Conservation (phyloP, 148 eudicot species). For the Vaccinium myrtillus region DNA sequence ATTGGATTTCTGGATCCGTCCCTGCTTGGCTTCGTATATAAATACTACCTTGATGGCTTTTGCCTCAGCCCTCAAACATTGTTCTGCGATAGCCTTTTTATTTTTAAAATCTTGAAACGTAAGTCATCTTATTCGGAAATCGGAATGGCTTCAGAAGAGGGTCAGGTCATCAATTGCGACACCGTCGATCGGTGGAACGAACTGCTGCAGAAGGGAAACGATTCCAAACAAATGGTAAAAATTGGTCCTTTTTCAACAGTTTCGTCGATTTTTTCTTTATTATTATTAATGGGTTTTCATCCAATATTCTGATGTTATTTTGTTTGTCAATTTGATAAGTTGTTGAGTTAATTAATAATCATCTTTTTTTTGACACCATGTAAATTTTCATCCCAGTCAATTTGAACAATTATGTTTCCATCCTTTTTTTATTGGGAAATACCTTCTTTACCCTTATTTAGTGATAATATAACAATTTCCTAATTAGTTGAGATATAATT, state of each 20-base stretch:
- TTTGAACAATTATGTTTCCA: too few relatives aligned
- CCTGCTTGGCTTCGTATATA: neutral
- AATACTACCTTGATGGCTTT: neutral
- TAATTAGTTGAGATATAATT: too few relatives aligned
- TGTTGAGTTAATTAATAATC: too few relatives aligned
- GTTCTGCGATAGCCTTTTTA: neutral
- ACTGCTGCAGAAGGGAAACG: constrained; percentile 25
- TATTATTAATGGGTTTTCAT: neutral
- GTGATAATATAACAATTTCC: too few relatives aligned
- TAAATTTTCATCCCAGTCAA: too few relatives aligned
- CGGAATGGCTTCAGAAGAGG: constrained; percentile 30
- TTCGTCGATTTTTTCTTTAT: neutral
- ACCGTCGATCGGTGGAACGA: constrained; percentile 32
- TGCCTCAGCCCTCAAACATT: neutral
- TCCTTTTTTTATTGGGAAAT: too few relatives aligned
- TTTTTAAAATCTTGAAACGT: neutral
- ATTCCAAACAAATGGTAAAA: constrained; percentile 37
- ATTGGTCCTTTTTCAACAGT: neutral
- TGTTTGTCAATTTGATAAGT: too few relatives aligned
- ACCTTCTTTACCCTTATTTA: too few relatives aligned
- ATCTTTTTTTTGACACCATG: too few relatives aligned
- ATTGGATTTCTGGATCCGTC: too few relatives aligned
- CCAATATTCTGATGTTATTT: neutral
- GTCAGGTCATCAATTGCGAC: constrained; percentile 38
- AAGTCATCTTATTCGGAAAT: too few relatives aligned